These are phyloP conservation scores for Debaryomyces hansenii DNA, from an alignment of 805 yeast genomes.

Conservation along the genomic window DNA sequence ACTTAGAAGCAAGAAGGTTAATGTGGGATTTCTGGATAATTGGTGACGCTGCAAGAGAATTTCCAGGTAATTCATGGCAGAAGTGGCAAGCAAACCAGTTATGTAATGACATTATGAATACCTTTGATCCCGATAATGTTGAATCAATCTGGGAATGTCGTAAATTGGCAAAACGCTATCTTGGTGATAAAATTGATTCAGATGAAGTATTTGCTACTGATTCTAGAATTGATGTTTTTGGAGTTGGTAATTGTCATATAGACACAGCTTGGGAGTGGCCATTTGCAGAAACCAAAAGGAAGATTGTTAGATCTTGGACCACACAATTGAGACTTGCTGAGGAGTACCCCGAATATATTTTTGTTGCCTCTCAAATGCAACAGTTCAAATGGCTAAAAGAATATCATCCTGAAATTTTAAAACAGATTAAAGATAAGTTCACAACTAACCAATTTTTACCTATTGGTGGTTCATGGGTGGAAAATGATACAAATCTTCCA, in stretches of 20 bases:
- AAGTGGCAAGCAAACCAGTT: conserved; percentile 78
- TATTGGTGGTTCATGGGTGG: conserved; percentile 98
- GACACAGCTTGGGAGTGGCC: conserved; percentile 99
- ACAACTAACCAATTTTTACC: conserved; percentile 78
- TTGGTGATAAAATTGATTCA: conserved; percentile 68
- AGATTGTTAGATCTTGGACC: conserved; percentile 93
- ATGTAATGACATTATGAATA: conserved; percentile 80
- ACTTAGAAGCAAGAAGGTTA: conserved; percentile 74
- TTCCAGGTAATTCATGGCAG: conserved; percentile 74
- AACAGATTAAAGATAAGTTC: conserved; percentile 63
- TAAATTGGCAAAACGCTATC: conserved; percentile 55
- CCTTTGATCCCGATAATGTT: conserved; percentile 72
- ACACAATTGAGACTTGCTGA: conserved; percentile 84
- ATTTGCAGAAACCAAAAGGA: conserved; percentile 93
- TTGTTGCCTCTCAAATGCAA: conserved; percentile 95
- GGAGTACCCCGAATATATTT: conserved; percentile 86
- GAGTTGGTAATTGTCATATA: conserved; percentile 93
- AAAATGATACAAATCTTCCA: conserved; percentile 95
- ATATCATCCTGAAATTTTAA: conserved; percentile 82
- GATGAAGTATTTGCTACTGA: conserved; percentile 58
- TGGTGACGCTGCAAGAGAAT: conserved; percentile 88
- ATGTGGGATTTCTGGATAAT: conserved; percentile 83
- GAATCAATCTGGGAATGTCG: conserved; percentile 62
- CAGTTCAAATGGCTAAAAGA: conserved; percentile 89
- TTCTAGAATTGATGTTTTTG: conserved; percentile 61